phyloP scores from a whole-genome alignment of 805 yeast genomes.

The Torulaspora franciscae region DNA sequence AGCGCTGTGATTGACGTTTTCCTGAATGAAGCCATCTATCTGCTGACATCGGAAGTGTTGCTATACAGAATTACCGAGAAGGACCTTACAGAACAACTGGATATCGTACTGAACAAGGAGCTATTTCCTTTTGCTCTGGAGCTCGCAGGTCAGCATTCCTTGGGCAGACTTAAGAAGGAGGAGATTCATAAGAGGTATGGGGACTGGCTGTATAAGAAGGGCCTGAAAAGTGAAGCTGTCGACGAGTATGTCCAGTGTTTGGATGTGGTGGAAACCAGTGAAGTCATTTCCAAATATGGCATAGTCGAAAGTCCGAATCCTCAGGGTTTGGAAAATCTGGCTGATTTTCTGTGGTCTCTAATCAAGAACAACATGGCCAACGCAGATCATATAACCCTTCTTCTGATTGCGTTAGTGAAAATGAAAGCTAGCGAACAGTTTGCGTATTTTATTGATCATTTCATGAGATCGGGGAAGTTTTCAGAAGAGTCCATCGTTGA shows the following conservation, averaged over 20 bases:
- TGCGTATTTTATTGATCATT: slow-evolving; percentile 48
- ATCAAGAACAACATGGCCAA: slow-evolving; percentile 52
- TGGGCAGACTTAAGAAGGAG: slow-evolving; percentile 26
- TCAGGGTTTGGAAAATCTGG: slow-evolving; percentile 44
- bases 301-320: slow-evolving; percentile 45
- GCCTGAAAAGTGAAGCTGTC: slow-evolving; percentile 64
- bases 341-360: slow-evolving; percentile 59
- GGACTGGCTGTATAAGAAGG: slow-evolving; percentile 62
- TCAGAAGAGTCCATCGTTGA: slow-evolving; percentile 28
- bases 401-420: slow-evolving; percentile 76
- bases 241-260: slow-evolving; percentile 62
- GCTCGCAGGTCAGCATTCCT: slow-evolving; percentile 45
- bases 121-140: slow-evolving; percentile 67
- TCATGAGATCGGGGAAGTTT: slow-evolving; percentile 28
- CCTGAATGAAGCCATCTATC: slow-evolving; percentile 47
- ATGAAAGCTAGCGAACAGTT: slow-evolving; percentile 58
- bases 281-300: slow-evolving; percentile 71
- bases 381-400: slow-evolving; percentile 76
- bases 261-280: slow-evolving; percentile 58
- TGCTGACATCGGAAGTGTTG: slow-evolving; percentile 71
- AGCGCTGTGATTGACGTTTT: slow-evolving; percentile 58
- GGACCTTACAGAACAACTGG: slow-evolving; percentile 60
- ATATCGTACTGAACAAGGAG: slow-evolving; percentile 62
- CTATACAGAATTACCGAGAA: slow-evolving; percentile 65
- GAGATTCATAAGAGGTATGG: slow-evolving; percentile 57